phyloP scores from a whole-genome alignment of 768 basidiomycete genomes.

The Phlebiopsis flavidoalba region DNA sequence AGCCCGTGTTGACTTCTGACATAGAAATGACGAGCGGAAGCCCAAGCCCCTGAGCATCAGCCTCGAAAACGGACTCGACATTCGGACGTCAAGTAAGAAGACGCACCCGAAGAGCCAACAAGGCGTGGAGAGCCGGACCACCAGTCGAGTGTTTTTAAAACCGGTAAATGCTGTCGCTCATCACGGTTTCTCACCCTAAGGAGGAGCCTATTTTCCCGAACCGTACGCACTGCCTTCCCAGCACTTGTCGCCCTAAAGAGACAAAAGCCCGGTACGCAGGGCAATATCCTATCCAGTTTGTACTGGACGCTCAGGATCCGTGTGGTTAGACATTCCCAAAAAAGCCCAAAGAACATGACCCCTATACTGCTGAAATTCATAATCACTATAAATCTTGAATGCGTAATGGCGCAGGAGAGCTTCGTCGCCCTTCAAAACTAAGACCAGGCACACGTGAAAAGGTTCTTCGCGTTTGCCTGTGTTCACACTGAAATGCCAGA shows the following conservation, averaged over 20 bases:
- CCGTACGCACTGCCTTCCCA: background rate
- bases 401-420: background rate
- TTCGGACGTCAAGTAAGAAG: background rate
- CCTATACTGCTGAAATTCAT: background rate
- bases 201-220: background rate
- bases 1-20: background rate
- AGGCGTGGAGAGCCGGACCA: background rate
- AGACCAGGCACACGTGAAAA: conserved; percentile 37
- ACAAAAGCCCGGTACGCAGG: no score
- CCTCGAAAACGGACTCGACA: background rate
- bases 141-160: background rate
- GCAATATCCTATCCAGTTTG: no score
- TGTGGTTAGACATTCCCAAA: no score
- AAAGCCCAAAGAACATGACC: background rate
- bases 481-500: background rate
- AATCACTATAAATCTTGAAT: background rate
- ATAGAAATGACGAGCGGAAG: background rate
- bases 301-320: no score
- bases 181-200: background rate
- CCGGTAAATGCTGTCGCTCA: background rate
- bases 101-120: background rate
- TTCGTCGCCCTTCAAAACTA: conserved; percentile 34
- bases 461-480: conserved; percentile 36
- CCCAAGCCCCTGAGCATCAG: background rate
- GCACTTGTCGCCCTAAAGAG: no score